phyloP scores from a whole-genome alignment of 208 protist genomes.

The Acanthamoeba culbertsoni region DNA sequence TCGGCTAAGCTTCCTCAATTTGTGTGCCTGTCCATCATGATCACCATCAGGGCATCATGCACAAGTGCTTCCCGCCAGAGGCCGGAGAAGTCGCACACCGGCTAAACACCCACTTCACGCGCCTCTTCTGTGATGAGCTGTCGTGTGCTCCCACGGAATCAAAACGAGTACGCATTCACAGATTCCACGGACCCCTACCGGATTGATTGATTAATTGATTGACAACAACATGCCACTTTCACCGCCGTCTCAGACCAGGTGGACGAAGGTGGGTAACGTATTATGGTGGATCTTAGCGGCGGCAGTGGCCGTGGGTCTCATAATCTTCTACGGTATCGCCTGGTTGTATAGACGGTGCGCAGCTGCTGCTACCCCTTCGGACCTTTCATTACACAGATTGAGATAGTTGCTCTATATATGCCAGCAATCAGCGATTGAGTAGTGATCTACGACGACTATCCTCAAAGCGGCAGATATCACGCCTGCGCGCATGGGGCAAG shows the following conservation, averaged over 20 bases:
- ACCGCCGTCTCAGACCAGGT: background rate
- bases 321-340: background rate
- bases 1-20: no score
- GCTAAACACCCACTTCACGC: background rate
- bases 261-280: background rate
- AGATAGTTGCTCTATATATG: background rate
- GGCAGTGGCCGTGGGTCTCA: background rate
- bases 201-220: no score
- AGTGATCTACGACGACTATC: background rate
- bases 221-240: background rate
- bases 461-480: background rate
- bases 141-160: background rate
- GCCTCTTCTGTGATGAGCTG: background rate
- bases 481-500: background rate
- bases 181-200: background rate
- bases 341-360: background rate
- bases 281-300: background rate
- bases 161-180: background rate
- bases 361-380: no score
- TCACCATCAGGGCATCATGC: background rate
- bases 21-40: background rate
- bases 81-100: background rate
- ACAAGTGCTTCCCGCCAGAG: background rate
- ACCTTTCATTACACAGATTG: background rate
- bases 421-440: background rate